Evolutionary conservation across 306 rosid species (phyloP).

Genomic region (Quercus variabilis): DNA sequence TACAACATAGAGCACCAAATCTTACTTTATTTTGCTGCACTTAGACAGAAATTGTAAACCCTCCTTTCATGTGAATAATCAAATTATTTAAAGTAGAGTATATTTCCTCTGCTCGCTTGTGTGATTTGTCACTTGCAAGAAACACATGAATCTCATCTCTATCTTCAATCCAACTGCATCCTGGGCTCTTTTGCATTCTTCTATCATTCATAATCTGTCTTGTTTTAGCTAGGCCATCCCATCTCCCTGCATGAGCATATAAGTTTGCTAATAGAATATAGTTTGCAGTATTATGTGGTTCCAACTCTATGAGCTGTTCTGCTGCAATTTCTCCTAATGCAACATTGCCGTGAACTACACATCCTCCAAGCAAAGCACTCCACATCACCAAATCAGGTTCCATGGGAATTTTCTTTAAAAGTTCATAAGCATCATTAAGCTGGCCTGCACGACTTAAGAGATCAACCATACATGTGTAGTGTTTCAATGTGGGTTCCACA

Average conservation of each 20-base stretch:
- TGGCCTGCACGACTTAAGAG: slow-evolving; percentile 55
- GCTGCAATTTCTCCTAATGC: slow-evolving; percentile 53
- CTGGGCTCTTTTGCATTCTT: slow-evolving; percentile 55
- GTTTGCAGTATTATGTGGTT: slow-evolving; percentile 46
- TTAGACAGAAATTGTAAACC: slow-evolving; percentile 12
- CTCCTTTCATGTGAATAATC: slow-evolving; percentile 27
- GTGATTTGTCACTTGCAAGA: slow-evolving; percentile 48
- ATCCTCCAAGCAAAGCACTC: slow-evolving; percentile 57
- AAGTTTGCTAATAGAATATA: slow-evolving; percentile 48
- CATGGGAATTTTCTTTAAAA: slow-evolving; percentile 40
- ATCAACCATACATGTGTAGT: slow-evolving; percentile 57
- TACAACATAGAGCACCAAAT: background rate
- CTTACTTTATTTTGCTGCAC: background rate
- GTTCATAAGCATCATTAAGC: slow-evolving; percentile 39
- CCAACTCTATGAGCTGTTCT: slow-evolving; percentile 43
- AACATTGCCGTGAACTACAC: slow-evolving; percentile 38
- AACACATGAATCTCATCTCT: slow-evolving; percentile 49
- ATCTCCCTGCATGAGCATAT: slow-evolving; percentile 45
- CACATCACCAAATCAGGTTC: slow-evolving; percentile 56
- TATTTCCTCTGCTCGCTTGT: slow-evolving; percentile 37
- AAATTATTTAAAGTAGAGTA: slow-evolving; percentile 33
- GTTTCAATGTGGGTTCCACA: slow-evolving; percentile 49
- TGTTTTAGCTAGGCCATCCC: slow-evolving; percentile 43
- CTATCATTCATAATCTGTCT: slow-evolving; percentile 41
- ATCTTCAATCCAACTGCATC: slow-evolving; percentile 71